Evolutionary conservation across 495 filamentous ascomycete genomes (phyloP).

Genomic region (Penicillium antarcticum): DNA sequence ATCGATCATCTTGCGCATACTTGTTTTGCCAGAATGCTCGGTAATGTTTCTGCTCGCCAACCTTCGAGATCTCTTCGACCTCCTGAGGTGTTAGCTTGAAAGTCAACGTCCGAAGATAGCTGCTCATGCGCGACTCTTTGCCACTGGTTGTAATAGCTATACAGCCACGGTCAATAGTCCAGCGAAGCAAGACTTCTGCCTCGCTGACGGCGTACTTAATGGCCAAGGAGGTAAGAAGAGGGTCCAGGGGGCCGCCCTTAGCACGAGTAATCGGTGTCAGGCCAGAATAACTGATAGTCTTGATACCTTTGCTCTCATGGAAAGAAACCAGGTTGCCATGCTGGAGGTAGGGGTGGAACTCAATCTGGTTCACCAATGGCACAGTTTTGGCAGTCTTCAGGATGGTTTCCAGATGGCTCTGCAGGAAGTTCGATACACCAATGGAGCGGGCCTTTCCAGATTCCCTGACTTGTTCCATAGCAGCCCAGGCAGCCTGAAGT

Average conservation of each 20-base stretch:
- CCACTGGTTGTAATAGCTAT: conserved; percentile 75
- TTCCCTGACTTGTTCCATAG: conserved; percentile 70
- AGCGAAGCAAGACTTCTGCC: conserved; percentile 68
- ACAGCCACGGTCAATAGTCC: conserved; percentile 76
- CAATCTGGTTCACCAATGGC: conserved; percentile 82
- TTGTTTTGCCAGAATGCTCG: conserved; percentile 65
- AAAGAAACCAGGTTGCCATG: conserved; percentile 62
- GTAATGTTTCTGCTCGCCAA: conserved; percentile 65
- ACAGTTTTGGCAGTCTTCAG: conserved; percentile 59
- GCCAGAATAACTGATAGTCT: conserved; percentile 65
- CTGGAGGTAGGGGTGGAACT: conserved; percentile 86
- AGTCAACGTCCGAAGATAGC: conserved; percentile 58
- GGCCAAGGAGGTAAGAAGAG: conserved; percentile 55
- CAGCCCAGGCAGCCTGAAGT: conserved; percentile 69
- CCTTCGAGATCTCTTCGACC: conserved; percentile 58
- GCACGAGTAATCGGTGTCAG: conserved; percentile 65
- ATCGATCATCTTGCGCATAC: conserved; percentile 58
- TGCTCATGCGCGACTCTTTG: conserved; percentile 66
- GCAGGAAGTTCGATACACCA: conserved; percentile 79
- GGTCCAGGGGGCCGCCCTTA: conserved; percentile 65
- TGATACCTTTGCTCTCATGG: conserved; percentile 65
- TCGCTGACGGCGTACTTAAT: conserved; percentile 74
- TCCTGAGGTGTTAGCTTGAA: conserved; percentile 74
- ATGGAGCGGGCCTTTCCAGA: conserved; percentile 70
- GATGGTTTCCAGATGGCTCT: conserved; percentile 63